Conservation (phyloP, 176 grass and related monocot species). For the Zizania latifolia region DNA sequence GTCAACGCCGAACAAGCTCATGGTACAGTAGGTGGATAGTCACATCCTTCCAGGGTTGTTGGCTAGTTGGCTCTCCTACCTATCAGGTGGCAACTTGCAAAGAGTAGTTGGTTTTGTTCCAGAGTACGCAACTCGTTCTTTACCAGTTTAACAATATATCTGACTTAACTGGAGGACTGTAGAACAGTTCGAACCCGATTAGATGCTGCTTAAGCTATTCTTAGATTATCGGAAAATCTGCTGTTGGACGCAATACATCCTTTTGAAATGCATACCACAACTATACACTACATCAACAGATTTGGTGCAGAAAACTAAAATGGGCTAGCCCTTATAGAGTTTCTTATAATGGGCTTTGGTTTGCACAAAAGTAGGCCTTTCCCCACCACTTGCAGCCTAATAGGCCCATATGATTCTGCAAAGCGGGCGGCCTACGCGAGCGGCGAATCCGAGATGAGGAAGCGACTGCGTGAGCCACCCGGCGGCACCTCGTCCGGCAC, state of each 20-base stretch:
- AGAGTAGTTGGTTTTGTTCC: neutral
- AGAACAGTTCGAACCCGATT: neutral
- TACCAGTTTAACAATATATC: neutral
- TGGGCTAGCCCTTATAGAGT: too few species aligned
- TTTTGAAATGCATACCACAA: neutral
- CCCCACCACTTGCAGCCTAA: too few species aligned
- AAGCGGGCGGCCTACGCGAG: neutral
- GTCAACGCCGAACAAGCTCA: constrained; percentile 15
- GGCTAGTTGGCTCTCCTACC: neutral
- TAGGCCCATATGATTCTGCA: neutral
- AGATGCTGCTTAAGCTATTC: neutral
- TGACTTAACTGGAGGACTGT: neutral
- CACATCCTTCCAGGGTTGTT: neutral
- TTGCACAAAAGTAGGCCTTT: too few species aligned
- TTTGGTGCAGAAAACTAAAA: neutral
- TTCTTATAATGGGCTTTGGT: neutral
- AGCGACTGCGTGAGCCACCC: neutral
- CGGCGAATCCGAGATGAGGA: neutral
- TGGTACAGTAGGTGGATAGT: neutral
- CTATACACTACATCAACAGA: neutral
- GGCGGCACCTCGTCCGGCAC: neutral
- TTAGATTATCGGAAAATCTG: neutral
- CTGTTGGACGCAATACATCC: neutral
- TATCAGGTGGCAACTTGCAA: neutral
- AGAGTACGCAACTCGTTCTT: neutral